Evolutionary conservation across 805 yeast genomes (phyloP), one percentile per base, ranked within the genome.

Genomic region (Dipodascopsis tothii): DNA sequence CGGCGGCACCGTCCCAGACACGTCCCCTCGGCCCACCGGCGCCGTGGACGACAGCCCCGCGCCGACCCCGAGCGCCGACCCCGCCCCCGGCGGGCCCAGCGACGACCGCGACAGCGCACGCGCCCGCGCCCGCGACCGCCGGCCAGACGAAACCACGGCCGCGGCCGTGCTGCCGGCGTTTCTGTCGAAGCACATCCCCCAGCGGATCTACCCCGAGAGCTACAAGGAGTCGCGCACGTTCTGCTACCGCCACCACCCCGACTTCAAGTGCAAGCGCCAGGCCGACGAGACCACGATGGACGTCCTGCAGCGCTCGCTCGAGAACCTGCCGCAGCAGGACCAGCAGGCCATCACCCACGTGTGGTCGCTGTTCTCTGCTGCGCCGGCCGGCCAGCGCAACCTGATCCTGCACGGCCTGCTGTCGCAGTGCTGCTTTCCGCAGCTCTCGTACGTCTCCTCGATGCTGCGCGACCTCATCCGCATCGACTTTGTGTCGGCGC

Each of bases 211-310:
- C 25, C 54, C 54, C 25, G 53, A 50, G 22, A 41, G 46, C 37
- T 27, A 47, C 42, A 43, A 43, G 25, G 54, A 50, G 22, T 35
- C 50, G 25, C 47, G 50, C 40, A 35, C 73, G 52, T 90, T 76
- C 65, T 90, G 98, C 60, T 90, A 90, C 63, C 70, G 97, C 41
- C 98, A 90, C 63, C 85, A 90, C 59, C 97, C 97, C 2, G 88
- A 85, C 44, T 73, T 84, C 35, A 78, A 79, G 37, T 77, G 86
- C 57, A 80, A 80, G 59, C 80, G 80, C 48, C 72, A 70, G 44
- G 74, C 82, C 0, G 94, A 83, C 60, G 78, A 74, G 44, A 60
- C 61, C 32, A 75, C 76, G 56, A 74, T 84, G 81, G 70, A 71
- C 30, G 74, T 74, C 45, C 73, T 85, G 36, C 94, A 84, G 59